These are phyloP conservation scores for Penicillium sp. DNA, from an alignment of 2,329 filamentous ascomycete species.

Conservation along the genomic window DNA sequence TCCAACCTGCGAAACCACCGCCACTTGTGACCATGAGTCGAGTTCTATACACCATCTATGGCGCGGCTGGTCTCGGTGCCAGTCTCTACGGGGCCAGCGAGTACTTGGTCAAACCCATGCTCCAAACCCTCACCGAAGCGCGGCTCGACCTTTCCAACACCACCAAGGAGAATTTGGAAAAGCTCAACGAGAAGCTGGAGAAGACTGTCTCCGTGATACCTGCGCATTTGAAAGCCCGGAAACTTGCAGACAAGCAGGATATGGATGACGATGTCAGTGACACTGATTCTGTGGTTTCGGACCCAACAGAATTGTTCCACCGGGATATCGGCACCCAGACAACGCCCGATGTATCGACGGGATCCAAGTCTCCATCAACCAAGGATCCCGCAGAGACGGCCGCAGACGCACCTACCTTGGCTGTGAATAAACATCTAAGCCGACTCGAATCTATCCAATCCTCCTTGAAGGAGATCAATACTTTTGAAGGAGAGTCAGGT, in stretches of 20 bases:
- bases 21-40: slow-evolving; percentile 55
- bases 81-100: slow-evolving; percentile 54
- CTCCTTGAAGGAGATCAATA: slow-evolving; percentile 45
- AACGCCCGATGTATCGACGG: slow-evolving; percentile 34
- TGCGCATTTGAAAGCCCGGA: slow-evolving; percentile 22
- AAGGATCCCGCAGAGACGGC: slow-evolving; percentile 10
- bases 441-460: slow-evolving; percentile 47
- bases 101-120: slow-evolving; percentile 55
- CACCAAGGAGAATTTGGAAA: slow-evolving; percentile 46
- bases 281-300: slow-evolving; percentile 46
- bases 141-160: slow-evolving; percentile 54
- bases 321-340: slow-evolving; percentile 60
- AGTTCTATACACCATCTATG: slow-evolving; percentile 52
- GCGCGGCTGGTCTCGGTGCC: slow-evolving; percentile 50
- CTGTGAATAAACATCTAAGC: slow-evolving; percentile 36
- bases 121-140: slow-evolving; percentile 47
- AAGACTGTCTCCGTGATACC: slow-evolving; percentile 50
- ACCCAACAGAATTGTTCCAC: slow-evolving; percentile 59
- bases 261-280: slow-evolving; percentile 39
- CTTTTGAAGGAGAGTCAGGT: slow-evolving; percentile 33
- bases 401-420: slow-evolving; percentile 17
- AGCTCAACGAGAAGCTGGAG: slow-evolving; percentile 52
- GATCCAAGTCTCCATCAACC: slow-evolving; percentile 21
- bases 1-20: slow-evolving; percentile 53
- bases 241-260: slow-evolving; percentile 18